Evolutionary conservation across 1,284 basidiomycete species (phyloP), one percentile per base, ranked within the genome.

Genomic region (Austroboletus novae-zelandiae): DNA sequence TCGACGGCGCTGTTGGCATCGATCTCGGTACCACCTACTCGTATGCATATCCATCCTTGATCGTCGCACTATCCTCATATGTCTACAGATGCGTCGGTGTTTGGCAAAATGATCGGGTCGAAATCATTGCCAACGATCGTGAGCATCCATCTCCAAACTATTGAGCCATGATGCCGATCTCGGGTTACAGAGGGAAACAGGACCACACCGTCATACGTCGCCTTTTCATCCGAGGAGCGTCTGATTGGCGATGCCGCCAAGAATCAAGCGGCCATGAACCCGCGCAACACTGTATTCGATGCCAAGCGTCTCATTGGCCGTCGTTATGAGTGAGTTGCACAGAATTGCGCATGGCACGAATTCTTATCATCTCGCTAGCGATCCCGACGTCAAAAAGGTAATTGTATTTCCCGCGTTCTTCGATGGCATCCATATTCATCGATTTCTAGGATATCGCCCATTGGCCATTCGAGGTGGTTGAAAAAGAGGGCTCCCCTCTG

Each of bases 241-340:
- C 79, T 99, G 72, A 98, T 98, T 68, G 96, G 95, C 73, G 96
- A 98, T 84, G 94, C 94, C 64, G 96, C 95, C 61, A 98, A 98
- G 81, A 98, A 98, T 77, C 88, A 94, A 79, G 86, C 89, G 62
- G 92, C 94, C 68, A 94, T 94, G 92, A 95, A 94, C 81, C 92
- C 93, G 58, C 80, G 80, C 67, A 95, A 96, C 82, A 97, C 94
- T 61, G 91, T 96, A 71, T 96, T 96, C 73, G 93, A 96, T 71
- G 93, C 92, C 58, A 95, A 94, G 80, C 95, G 95, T 75, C 86
- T 98, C 65, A 98, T 98, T 68, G 95, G 95, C 70, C 91, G 95
- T 64, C 85, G 93, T 67, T 98, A 86, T 70, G 94, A 96, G 89
- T 91, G 64, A 65, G 86, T 75, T 25, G 6, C 47, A 20, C 13